Evolutionary conservation across 768 basidiomycete species (phyloP), one percentile per base, ranked within the genome.

Genomic region (Pisolithus orientalis): DNA sequence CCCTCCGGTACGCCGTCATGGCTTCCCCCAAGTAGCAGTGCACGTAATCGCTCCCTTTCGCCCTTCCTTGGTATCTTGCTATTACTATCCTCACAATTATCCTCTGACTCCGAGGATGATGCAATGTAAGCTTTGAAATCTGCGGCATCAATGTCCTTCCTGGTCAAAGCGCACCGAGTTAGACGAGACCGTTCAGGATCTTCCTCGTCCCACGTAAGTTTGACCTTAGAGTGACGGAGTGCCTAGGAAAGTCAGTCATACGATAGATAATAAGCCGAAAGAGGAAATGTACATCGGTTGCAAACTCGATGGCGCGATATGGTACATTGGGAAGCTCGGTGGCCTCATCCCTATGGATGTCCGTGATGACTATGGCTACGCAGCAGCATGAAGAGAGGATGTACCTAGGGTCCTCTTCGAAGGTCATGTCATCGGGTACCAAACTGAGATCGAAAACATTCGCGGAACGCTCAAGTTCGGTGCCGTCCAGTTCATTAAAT

Each of bases 161-260:
- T 78, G 0, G 89, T 82, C 39, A 96, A 73, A 1, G 75, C 74
- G 21, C 93, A 85, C 44, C 93, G 83, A 1, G 94, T 91, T 46
- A 94, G 60, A 42, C 82, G 83, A 52, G 77, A 79, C 39, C 95
- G 85, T 62, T 94, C 88, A 0, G 90, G 85, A 59, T 98, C 94
- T 67, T 98, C 96, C 50, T 94, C 90, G 58, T 99, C 96, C 96
- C 96, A 99, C 5, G 94, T 96, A 31, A 98, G 79, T 63, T 91
- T 96, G 54, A 98, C 95, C 74, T 93, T 96, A 13, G 96, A 99
- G 66, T 98, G 94, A 5, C 95, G 87, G 5, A 99, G 80, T 9
- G 95, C 95, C 94, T 97, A 57, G 6, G 28, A 7, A 13, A 32
- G 37, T 34, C 13, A 53, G 25, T 44, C 45, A 32, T 40, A 34